Evolutionary conservation across 2,329 filamentous ascomycete genomes (phyloP), one percentile per base, ranked within the genome.

Genomic region (Ascochyta viciae-villosae): DNA sequence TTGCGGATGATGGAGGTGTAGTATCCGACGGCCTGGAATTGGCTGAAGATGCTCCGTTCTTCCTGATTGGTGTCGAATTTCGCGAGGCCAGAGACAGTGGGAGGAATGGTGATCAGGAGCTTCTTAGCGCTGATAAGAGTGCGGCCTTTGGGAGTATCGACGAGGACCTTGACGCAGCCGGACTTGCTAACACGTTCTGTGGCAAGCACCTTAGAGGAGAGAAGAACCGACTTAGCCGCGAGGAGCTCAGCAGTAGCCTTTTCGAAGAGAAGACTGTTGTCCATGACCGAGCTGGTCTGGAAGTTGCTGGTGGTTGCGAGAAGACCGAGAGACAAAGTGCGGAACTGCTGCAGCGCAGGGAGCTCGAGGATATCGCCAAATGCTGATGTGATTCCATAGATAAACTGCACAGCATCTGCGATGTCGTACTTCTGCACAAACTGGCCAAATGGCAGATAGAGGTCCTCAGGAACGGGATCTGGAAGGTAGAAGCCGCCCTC

Each of bases 351-450:
- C 6, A 84, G 51, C 0, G 79, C 79, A n/a, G 77, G 74, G 10
- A 73, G 60, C 3, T 74, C 70, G 5, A 80, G 66, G 34, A 82
- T 71, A 57, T 83, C 77, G 15, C 78, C 61, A 15, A 57, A 16
- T 1, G 43, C 63, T 0, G 47, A 23, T 2, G 42, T 54, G 12
- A 49, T 27, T 3, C 13, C 12, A 4, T 19, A 57, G 15, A 82
- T 72, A 7, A 74, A 68, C n/a, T 71, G 74, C 1, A 82, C 72
- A 2, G 79, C 73, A 39, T 74, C 77, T 6, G 73, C 65, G 4
- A 85, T 69, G 15, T 73, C 67, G 64, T 84, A 79, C 67, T 84
- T 83, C 33, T 74, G 62, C 10, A 81, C 71, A 50, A 83, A 84
- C 5, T 82, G 70, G 19, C 78, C 76, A 49, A 81, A 84, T 2